These are phyloP conservation scores for Cicer cuneatum DNA, from an alignment of 306 rosid genomes.

Conservation along the genomic window DNA sequence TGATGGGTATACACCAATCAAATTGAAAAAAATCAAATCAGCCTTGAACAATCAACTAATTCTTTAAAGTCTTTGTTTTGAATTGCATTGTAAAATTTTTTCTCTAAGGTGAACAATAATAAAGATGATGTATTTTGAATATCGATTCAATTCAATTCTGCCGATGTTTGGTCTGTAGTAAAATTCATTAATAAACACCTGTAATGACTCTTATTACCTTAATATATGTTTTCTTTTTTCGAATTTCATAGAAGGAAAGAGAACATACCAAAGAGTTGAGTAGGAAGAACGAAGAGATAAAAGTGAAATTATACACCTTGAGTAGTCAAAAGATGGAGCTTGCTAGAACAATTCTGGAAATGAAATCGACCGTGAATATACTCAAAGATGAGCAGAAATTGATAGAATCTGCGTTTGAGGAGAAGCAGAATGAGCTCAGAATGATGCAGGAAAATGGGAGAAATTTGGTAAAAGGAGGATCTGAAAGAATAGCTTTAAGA, in stretches of 20 bases:
- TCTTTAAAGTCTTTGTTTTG: not conserved
- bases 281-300: slow-evolving; percentile 71
- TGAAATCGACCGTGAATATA: slow-evolving; percentile 73
- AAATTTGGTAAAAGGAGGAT: slow-evolving; percentile 39
- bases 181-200: slow-evolving; percentile 13
- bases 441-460: slow-evolving; percentile 44
- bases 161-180: not conserved
- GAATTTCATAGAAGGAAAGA: slow-evolving; percentile 62
- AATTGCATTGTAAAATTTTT: not conserved
- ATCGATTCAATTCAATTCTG: slow-evolving; percentile 25
- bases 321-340: slow-evolving; percentile 78
- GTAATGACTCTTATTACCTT: not conserved
- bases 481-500: slow-evolving; percentile 46
- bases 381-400: slow-evolving; percentile 75
- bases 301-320: slow-evolving; percentile 55
- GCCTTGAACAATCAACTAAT: not conserved
- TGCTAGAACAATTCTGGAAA: slow-evolving; percentile 62
- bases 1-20: not conserved
- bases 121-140: slow-evolving; percentile 16
- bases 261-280: slow-evolving; percentile 62
- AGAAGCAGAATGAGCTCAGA: slow-evolving; percentile 70
- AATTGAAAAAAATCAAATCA: not conserved
- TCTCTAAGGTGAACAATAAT: slow-evolving; percentile 5
- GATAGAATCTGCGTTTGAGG: slow-evolving; percentile 65
- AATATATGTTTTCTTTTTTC: slow-evolving; percentile 15